Percentiles rank a stretch among this genome's conserved stretches.
Evolutionary conservation across 192 early-diverging fungal species (phyloP).

Genomic region (Coemansia sp.): DNA sequence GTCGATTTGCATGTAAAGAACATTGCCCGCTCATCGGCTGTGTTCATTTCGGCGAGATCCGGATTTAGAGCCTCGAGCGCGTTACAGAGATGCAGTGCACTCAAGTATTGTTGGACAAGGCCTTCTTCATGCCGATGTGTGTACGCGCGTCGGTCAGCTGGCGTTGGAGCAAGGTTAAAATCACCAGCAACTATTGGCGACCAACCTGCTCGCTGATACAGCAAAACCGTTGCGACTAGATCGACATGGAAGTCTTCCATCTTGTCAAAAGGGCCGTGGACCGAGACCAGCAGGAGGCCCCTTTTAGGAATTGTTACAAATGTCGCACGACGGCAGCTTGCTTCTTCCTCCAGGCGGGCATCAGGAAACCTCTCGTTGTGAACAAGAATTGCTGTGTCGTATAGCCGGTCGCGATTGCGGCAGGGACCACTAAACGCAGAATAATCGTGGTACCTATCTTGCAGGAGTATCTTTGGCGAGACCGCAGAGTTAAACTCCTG

Average conservation of each 20-base stretch:
- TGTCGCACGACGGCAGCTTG: not conserved
- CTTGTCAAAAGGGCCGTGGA: not conserved
- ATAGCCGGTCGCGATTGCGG: not conserved
- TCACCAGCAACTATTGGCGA: slow-evolving; percentile 18
- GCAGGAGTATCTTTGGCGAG: not conserved
- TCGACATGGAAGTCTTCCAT: not conserved
- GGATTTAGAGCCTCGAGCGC: not conserved
- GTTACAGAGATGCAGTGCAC: not conserved
- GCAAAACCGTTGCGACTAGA: not conserved
- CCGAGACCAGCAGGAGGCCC: not conserved
- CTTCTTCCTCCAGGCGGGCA: not conserved
- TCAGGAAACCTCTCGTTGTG: not conserved
- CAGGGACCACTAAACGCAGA: not conserved
- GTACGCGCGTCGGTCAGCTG: not conserved
- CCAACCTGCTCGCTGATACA: slow-evolving; percentile 40
- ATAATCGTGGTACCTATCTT: not conserved
- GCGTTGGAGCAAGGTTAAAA: not conserved
- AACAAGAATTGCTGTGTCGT: not conserved
- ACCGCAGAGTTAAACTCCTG: not conserved
- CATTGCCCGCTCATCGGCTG: slow-evolving; percentile 10
- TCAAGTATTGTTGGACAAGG: not conserved
- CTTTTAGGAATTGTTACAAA: not conserved
- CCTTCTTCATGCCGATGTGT: not conserved
- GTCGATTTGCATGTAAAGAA: not conserved
- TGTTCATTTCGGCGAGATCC: slow-evolving; percentile 21